phyloP scores from a whole-genome alignment of 2,329 filamentous ascomycete species.

The Cladosporium sp. region DNA sequence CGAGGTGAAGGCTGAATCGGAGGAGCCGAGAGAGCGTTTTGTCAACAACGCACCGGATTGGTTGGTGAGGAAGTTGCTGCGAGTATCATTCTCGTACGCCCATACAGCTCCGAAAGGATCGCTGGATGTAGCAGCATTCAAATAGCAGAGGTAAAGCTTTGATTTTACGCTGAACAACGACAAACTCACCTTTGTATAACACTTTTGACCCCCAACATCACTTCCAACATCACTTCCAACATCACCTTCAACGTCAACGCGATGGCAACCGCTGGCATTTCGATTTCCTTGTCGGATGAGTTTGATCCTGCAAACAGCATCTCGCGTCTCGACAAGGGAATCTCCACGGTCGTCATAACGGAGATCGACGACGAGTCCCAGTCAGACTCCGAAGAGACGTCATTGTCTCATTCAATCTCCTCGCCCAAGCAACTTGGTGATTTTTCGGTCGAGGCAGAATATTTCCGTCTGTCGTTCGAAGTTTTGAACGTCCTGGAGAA shows the following conservation, averaged over 20 bases:
- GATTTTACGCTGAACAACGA: neutral
- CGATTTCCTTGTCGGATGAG: neutral
- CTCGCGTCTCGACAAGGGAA: neutral
- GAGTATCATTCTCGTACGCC: no score
- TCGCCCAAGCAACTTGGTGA: neutral
- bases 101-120: no score
- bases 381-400: neutral
- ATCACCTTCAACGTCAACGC: neutral
- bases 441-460: neutral
- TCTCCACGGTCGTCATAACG: neutral
- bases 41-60: neutral
- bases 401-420: neutral
- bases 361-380: neutral
- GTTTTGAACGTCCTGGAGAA: neutral
- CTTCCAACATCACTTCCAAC: no score
- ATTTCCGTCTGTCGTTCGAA: neutral
- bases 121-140: neutral
- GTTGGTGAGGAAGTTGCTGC: no score
- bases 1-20: neutral
- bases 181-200: neutral
- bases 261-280: neutral
- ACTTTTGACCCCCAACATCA: neutral
- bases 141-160: neutral
- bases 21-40: neutral
- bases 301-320: neutral